These are phyloP conservation scores for Stagonosporopsis cucurbitacearum DNA, from an alignment of 2,329 filamentous ascomycete species.

Conservation along the genomic window DNA sequence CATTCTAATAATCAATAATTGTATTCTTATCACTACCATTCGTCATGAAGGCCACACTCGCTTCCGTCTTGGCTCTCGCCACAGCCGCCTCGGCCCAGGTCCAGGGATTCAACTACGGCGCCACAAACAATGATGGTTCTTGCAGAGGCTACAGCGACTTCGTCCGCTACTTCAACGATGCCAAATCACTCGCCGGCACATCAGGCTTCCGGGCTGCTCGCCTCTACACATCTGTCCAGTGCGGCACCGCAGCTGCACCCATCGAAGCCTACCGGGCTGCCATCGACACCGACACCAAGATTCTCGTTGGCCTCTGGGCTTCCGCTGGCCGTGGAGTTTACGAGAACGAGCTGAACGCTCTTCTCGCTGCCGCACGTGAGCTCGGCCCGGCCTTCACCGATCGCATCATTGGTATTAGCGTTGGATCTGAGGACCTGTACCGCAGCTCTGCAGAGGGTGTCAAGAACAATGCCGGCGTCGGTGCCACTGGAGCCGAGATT, in stretches of 20 bases:
- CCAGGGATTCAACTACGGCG: constrained; percentile 75
- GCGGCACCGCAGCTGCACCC: constrained; percentile 61
- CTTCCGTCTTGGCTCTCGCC: constrained; percentile 26
- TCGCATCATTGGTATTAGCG: constrained; percentile 78
- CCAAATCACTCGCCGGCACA: constrained; percentile 68
- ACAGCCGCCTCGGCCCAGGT: constrained; percentile 33
- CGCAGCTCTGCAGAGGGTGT: constrained; percentile 66
- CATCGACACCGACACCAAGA: constrained; percentile 74
- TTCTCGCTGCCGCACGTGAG: constrained; percentile 69
- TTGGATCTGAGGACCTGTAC: constrained; percentile 78
- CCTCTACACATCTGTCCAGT: constrained; percentile 76
- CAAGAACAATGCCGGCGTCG: constrained; percentile 67
- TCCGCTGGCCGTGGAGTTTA: constrained; percentile 69
- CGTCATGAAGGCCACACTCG: constrained; percentile 23
- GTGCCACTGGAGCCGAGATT: constrained; percentile 66
- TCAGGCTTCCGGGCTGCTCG: constrained; percentile 71
- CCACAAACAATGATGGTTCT: constrained; percentile 64
- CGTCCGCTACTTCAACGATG: constrained; percentile 71
- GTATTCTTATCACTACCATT: constrained; percentile 6
- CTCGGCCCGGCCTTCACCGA: constrained; percentile 71
- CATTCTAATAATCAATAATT: constrained; percentile 2
- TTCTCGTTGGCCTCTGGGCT: constrained; percentile 84
- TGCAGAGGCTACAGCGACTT: constrained; percentile 70
- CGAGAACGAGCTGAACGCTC: constrained; percentile 74
- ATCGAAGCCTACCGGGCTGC: constrained; percentile 53